These are phyloP conservation scores for Phaffia rhodozyma DNA, from an alignment of 1,284 basidiomycete species.

Conservation along the genomic window DNA sequence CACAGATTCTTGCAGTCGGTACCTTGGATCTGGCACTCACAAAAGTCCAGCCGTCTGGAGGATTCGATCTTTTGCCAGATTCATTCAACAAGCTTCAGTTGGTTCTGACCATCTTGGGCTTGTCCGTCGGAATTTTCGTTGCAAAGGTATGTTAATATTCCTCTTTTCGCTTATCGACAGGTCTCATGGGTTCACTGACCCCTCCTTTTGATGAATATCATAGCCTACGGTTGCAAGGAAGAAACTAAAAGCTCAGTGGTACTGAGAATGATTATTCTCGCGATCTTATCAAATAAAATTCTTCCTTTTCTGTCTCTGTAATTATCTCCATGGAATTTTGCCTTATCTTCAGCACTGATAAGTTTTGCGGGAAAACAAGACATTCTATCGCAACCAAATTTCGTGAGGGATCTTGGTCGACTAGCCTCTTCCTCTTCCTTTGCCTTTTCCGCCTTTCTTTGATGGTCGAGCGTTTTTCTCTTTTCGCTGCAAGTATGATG, in stretches of 20 bases:
- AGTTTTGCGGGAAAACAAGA: no score
- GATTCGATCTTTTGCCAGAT: conserved; percentile 85
- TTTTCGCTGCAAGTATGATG: conserved; percentile 19
- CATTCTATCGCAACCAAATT: no score
- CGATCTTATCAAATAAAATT: no score
- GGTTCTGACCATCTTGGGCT: conserved; percentile 62
- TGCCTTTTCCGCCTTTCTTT: conserved; percentile 23
- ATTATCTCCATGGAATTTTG: no score
- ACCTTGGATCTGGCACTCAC: conserved; percentile 70
- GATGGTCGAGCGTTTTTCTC: conserved; percentile 62
- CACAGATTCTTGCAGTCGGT: conserved; percentile 73
- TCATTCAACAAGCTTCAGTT: conserved; percentile 90
- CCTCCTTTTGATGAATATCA: background rate
- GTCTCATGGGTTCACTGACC: background rate
- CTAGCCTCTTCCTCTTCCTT: conserved; percentile 18
- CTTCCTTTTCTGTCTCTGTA: no score
- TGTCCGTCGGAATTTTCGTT: conserved; percentile 60
- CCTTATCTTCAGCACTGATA: no score
- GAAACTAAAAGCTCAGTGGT: conserved; percentile 32
- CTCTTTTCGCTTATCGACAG: background rate
- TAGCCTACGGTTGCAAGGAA: conserved; percentile 32
- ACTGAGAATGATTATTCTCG: conserved; percentile 16
- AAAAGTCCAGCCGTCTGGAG: conserved; percentile 63
- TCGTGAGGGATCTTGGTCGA: no score
- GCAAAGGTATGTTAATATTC: conserved; percentile 39